Evolutionary conservation across 768 basidiomycete genomes (phyloP), one percentile per base, ranked within the genome.

Genomic region (Termitomyces sp.): DNA sequence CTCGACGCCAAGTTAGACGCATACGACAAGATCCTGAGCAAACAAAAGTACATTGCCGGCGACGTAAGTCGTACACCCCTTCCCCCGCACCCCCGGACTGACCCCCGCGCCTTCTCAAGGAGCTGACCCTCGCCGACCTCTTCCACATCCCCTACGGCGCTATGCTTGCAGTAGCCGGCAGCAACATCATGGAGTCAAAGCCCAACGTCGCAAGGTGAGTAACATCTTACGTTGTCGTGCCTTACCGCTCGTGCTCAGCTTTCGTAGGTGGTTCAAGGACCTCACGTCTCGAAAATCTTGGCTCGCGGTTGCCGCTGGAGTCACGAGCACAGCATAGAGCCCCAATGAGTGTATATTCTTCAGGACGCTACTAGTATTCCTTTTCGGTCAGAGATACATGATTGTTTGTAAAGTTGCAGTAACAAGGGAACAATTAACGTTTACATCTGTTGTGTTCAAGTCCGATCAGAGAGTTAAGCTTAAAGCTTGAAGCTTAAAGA

Each of bases 11-110:
- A 74, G 60, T 72, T 87, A 22, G 75, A 78, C 32, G 82, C 67
- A 1, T 87, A 86, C 66, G 84, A 87, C 30, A 56, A 61, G 13
- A 81, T 87, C 55, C 72, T 88, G 30, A 66, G 74, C 26, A 85
- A 82, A 66, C 77, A 80, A 58, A 77, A 75, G 61, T 86, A 82
- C 66, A 64, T 86, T 36, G 81, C 77, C 16, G 84, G 84, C 0
- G 72, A 86, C 63, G 82, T 75, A 41, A 55, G 72, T 50, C n/a
- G 5, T 43, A 16, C 18, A 85, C 80, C 58, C 66, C 83, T 18
- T 76, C 75, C 20, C 81, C 80, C 26, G 14, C 70, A 79, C 54
- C n/a, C 80, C 78, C 51, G n/a, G n/a, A 55, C 73, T 69, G 6
- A 13, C 32, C 36, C 14, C n/a, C 9, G 14, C 18, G 18, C 5